These are phyloP conservation scores for Gaeumannomyces tritici DNA, from an alignment of 2,329 filamentous ascomycete species.

Conservation along the genomic window DNA sequence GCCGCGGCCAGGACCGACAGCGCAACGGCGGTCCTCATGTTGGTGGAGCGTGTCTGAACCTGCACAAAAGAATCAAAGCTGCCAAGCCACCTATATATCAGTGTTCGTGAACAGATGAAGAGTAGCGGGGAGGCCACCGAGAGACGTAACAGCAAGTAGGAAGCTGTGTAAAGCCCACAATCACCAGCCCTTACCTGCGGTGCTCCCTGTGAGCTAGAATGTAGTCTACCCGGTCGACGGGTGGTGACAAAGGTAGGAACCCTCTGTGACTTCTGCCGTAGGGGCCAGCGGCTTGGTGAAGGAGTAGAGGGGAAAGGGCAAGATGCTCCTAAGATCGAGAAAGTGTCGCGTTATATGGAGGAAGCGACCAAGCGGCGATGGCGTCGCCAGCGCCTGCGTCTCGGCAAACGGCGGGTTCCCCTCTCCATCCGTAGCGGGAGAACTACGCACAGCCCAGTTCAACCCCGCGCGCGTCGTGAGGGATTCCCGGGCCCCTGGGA, in stretches of 20 bases:
- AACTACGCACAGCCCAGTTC: neutral
- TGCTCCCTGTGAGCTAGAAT: neutral
- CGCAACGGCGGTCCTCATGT: neutral
- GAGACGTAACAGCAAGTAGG: neutral
- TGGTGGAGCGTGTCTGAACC: neutral
- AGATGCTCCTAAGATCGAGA: neutral
- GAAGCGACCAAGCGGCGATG: neutral
- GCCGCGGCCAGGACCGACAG: conserved; percentile 8
- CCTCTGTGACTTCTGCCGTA: neutral
- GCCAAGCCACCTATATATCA: neutral
- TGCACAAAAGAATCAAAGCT: neutral
- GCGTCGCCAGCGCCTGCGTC: neutral
- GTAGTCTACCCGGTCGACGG: neutral
- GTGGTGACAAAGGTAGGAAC: neutral
- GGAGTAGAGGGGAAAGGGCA: neutral
- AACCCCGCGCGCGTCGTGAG: too few relatives aligned
- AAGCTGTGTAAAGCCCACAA: neutral
- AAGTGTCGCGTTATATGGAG: neutral
- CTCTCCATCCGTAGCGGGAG: neutral
- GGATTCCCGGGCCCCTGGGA: neutral
- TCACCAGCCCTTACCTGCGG: neutral
- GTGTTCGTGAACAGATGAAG: too few relatives aligned
- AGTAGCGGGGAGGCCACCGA: too few relatives aligned
- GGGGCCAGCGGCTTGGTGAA: neutral
- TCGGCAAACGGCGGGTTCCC: too few relatives aligned